Base-by-base conservation (phyloP, 805 yeast genomes). In the Blastobotrys mokoenaii region DNA sequence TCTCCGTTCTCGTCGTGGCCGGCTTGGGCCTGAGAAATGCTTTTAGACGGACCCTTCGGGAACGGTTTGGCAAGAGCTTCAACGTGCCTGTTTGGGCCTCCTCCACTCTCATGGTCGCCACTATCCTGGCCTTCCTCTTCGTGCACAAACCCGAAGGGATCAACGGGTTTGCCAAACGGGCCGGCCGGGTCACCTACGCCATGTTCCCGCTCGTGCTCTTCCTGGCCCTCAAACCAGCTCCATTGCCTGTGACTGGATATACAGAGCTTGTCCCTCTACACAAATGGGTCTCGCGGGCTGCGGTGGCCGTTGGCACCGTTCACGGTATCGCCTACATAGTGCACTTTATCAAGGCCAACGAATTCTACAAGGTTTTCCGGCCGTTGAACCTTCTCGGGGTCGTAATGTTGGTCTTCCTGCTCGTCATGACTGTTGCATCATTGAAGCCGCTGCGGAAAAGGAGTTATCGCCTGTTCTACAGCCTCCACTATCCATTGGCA, bases 201-300 rank as follows among this genome's bases (percentile, higher is more conserved):
- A 70, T 82, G 45, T 65, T 89, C 54, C 96, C 97, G 1, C 75
- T 89, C 0, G 64, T 87, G 16, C 62, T 87, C 35, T 79, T 89
- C 46, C 63, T 90, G 31, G 80, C 93, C 0, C 58, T 88, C 47
- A 65, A 93, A 47, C 97, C 97, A 1, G 80, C 94, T 1, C 95
- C 95, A 1, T 62, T 90, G 41, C 96, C 96, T 0, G 71, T 76
- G 39, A 78, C 84, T 0, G 65, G 86, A 18, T 90, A 90, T 60
- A 62, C 90, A 45, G 65, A 81, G 7, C 63, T 88, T 22, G 57
- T 90, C 7, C 89, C 93, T 0, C 69, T 88, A 30, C 97, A 90
- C 66, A 89, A 88, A 62, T 90, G 97, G 96, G 67, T 90, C 5
- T 81, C 95, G 2, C 69, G 97, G 45, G 65, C 84, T 2, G 77